A percentile compares a stretch with the other conserved stretches of the same genome.
Conservation (phyloP, 495 filamentous ascomycete species). For the Cercophora samala region DNA sequence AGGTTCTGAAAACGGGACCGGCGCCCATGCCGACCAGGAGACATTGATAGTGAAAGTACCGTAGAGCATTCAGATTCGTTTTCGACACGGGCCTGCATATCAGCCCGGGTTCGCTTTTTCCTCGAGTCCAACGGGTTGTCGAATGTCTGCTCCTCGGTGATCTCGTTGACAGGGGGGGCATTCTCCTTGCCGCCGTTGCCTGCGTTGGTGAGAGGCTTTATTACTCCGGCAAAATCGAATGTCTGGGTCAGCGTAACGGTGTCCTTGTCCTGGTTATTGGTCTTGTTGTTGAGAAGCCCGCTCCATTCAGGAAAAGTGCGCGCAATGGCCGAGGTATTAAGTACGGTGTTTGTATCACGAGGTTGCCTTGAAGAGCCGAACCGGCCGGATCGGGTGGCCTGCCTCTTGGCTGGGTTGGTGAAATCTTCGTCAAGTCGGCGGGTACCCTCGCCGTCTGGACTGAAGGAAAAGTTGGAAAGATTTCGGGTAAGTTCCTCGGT, state of each 20-base stretch:
- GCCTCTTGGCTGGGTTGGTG: slow-evolving; percentile 22
- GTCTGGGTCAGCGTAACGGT: slow-evolving; percentile 23
- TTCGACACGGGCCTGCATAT: slow-evolving; percentile 47
- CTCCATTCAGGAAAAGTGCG: slow-evolving; percentile 61
- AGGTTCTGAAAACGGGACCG: slow-evolving; percentile 29
- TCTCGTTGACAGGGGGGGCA: slow-evolving; percentile 30
- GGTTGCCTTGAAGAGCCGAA: slow-evolving; percentile 23
- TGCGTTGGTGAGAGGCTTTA: slow-evolving; percentile 19
- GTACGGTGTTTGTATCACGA: slow-evolving; percentile 20
- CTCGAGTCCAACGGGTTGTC: slow-evolving; percentile 29
- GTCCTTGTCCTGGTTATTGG: slow-evolving; percentile 21
- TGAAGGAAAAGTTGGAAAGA: slow-evolving; percentile 44
- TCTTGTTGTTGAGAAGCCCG: slow-evolving; percentile 20
- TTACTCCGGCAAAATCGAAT: slow-evolving; percentile 20
- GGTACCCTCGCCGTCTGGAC: slow-evolving; percentile 46
- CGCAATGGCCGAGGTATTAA: slow-evolving; percentile 63
- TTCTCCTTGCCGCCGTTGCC: slow-evolving; percentile 37
- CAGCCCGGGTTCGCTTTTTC: slow-evolving; percentile 33
- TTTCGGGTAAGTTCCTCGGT: slow-evolving; percentile 37
- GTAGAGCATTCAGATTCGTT: slow-evolving; percentile 44
- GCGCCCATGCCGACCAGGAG: slow-evolving; percentile 20
- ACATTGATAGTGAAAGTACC: slow-evolving; percentile 33
- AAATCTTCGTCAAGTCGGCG: slow-evolving; percentile 32
- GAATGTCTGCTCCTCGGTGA: slow-evolving; percentile 26
- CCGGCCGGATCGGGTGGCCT: slow-evolving; percentile 28